Percentiles rank a stretch among this genome's conserved stretches.
These are phyloP conservation scores for Ajuga reptans DNA, from an alignment of 305 asterid genomes.

Conservation along the genomic window DNA sequence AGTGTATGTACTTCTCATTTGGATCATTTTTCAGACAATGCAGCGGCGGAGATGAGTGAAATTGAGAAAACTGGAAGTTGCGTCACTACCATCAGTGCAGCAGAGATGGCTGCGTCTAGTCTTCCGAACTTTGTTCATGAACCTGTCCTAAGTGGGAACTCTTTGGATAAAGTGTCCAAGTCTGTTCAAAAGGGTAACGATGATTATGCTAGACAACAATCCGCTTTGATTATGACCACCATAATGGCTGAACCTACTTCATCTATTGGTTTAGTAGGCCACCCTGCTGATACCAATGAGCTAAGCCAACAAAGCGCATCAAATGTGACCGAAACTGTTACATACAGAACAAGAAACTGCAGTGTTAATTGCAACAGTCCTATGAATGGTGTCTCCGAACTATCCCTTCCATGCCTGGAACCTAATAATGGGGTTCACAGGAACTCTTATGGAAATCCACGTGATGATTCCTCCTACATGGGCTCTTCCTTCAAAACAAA, in stretches of 20 bases:
- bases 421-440: constrained; percentile 24
- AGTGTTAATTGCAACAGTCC: constrained; percentile 28
- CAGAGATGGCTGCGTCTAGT: constrained; percentile 18
- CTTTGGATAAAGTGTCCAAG: constrained; percentile 13
- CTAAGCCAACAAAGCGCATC: constrained; percentile 35
- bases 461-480: constrained; percentile 36
- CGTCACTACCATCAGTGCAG: constrained; percentile 24
- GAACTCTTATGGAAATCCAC: constrained; percentile 21
- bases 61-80: constrained; percentile 35
- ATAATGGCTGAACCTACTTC: constrained; percentile 12
- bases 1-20: constrained; percentile 20
- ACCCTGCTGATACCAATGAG: constrained; percentile 24
- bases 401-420: constrained; percentile 23
- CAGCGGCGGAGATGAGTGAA: constrained; percentile 20
- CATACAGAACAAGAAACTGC: constrained; percentile 24
- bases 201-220: constrained; percentile 20
- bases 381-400: constrained; percentile 25
- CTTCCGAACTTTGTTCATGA: constrained; percentile 13
- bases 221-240: constrained; percentile 16
- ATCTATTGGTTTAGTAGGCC: constrained; percentile 29
- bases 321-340: constrained; percentile 30
- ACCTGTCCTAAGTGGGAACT: constrained; percentile 21
- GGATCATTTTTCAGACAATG: constrained; percentile 25
- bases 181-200: constrained; percentile 22
- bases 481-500: constrained; percentile 70